These are phyloP conservation scores for Trichoderma koningiopsis DNA, from an alignment of 2,329 filamentous ascomycete species.

Conservation along the genomic window DNA sequence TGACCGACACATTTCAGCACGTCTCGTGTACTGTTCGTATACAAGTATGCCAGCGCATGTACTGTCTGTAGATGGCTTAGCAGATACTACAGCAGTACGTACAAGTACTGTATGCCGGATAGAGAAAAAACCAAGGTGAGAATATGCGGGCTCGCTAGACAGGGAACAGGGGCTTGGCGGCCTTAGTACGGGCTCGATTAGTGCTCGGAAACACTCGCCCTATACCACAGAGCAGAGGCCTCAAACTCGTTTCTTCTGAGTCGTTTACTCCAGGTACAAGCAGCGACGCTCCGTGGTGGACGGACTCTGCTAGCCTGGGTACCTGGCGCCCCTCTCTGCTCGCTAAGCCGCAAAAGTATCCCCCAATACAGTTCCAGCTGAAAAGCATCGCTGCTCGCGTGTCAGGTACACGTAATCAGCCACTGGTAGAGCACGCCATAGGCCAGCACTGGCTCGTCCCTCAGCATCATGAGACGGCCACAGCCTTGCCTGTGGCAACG, in stretches of 20 bases:
- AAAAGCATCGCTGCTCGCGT: background rate
- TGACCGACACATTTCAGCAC: constrained; percentile 1
- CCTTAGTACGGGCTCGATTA: background rate
- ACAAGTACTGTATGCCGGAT: no score
- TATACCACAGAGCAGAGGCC: background rate
- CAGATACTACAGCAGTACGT: no score
- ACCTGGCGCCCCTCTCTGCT: background rate
- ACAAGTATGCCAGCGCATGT: background rate
- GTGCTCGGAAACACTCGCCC: background rate
- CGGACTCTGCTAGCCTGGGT: background rate
- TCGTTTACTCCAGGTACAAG: background rate
- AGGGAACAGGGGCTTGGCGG: background rate
- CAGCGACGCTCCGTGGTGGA: background rate
- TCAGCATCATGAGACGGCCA: constrained; percentile 1
- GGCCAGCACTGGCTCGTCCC: background rate
- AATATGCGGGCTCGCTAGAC: background rate
- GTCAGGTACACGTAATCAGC: constrained; percentile 16
- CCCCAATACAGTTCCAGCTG: background rate
- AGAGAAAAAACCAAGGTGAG: background rate
- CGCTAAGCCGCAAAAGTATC: background rate
- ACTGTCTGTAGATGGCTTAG: background rate
- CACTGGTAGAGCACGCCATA: background rate
- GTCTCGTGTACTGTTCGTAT: background rate
- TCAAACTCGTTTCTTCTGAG: background rate
- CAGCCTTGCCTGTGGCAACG: background rate